Evolutionary conservation across 768 basidiomycete species (phyloP), one percentile per base, ranked within the genome.

Genomic region (Leccinum ochraceum): DNA sequence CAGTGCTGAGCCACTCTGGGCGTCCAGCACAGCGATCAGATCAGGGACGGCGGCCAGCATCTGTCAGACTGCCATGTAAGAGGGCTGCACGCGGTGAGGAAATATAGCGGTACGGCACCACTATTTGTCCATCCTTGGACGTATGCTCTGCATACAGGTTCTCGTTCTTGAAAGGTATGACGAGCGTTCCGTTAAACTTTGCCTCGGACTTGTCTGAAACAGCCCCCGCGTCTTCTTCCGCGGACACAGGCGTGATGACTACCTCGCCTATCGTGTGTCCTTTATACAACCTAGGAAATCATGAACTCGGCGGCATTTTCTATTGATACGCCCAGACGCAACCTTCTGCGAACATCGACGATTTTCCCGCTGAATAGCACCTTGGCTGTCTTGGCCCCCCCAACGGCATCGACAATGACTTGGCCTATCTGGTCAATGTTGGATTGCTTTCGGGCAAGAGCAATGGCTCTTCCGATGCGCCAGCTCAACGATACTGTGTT

Each of bases 161-260:
- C 65, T 86, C 86, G 66, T 86, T 86, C 72, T 86, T 83, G 76
- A 87, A 87, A 13, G 85, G 83, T 59, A 87, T 81, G 11, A 76
- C 64, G 54, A 86, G 68, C 3, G 70, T 74, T 46, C 72, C 70
- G 14, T 67, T 52, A 50, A 70, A 70, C 55, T 71, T 74, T 14
- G 50, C 61, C 42, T 60, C 58, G 39, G 62, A 53, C 30, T 36
- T 50, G 57, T 65, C 55, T 7, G 56, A 14, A 53, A 69, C 70
- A 46, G 76, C 72, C 22, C 66, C 72, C 46, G 63, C 54, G n/a
- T 70, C 70, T 30, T 67, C 69, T 56, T 71, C 74, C 57, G 63
- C 60, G 64, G 72, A 60, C 28, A 67, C 53, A 0, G 77, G 64
- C 28, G 57, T 62, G 50, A 78, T 69, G 32, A 75, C 60, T 0